These are phyloP conservation scores for Neurospora africana DNA, from an alignment of 495 filamentous ascomycete species.

Conservation along the genomic window DNA sequence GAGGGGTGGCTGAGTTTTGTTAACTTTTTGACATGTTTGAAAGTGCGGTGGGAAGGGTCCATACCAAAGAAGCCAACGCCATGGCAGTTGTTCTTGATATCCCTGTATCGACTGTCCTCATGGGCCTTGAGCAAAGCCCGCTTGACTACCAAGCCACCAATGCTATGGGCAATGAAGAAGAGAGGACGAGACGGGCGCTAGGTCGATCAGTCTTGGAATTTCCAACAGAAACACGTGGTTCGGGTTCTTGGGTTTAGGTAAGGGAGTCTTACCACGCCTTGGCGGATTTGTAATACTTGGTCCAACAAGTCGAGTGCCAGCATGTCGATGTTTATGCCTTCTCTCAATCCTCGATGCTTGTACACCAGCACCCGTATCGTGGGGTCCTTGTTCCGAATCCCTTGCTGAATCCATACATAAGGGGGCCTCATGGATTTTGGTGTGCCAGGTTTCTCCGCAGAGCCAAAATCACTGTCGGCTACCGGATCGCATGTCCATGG, in stretches of 20 bases:
- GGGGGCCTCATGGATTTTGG: slow-evolving; percentile 4
- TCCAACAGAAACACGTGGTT: background rate
- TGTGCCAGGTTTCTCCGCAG: slow-evolving; percentile 10
- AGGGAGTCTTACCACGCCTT: slow-evolving; percentile 16
- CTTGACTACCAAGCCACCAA: slow-evolving; percentile 53
- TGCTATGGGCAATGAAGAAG: slow-evolving; percentile 57
- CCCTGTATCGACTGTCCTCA: slow-evolving; percentile 22
- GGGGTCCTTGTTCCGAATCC: slow-evolving; percentile 26
- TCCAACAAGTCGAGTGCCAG: slow-evolving; percentile 42
- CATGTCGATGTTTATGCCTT: slow-evolving; percentile 37
- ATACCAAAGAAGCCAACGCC: slow-evolving; percentile 52
- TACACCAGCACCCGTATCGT: slow-evolving; percentile 45
- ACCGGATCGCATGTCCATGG: slow-evolving; percentile 33
- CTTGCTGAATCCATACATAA: slow-evolving; percentile 30
- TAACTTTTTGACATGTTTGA: background rate
- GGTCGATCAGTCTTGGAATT: background rate
- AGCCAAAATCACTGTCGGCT: slow-evolving; percentile 24
- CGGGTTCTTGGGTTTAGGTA: background rate
- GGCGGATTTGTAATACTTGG: slow-evolving; percentile 30
- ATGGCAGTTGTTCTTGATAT: slow-evolving; percentile 46
- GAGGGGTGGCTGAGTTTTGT: slow-evolving; percentile 40
- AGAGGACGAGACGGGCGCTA: slow-evolving; percentile 35
- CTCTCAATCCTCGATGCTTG: slow-evolving; percentile 39
- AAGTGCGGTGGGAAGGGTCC: background rate
- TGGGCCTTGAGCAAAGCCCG: slow-evolving; percentile 42